These are phyloP conservation scores for Gentiana straminea DNA, from an alignment of 257 asterid genomes.

Conservation along the genomic window DNA sequence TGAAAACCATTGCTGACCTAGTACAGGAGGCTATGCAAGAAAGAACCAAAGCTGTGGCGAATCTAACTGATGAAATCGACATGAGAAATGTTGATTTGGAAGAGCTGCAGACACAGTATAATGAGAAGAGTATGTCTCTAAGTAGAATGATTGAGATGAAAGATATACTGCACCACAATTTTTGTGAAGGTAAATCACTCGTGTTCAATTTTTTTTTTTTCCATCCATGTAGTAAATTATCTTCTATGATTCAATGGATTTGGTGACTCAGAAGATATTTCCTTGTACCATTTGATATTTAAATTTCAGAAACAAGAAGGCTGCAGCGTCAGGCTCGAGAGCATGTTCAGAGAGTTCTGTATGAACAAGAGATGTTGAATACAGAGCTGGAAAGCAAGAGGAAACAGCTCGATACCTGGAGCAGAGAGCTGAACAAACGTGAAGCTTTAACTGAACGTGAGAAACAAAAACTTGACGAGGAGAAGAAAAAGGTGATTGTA, in stretches of 20 bases:
- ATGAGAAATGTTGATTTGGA: slow-evolving; percentile 57
- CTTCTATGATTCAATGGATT: too few relatives aligned
- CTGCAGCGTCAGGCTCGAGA: slow-evolving; percentile 67
- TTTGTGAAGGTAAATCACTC: slow-evolving; percentile 53
- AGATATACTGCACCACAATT: slow-evolving; percentile 62
- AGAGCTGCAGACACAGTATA: slow-evolving; percentile 44
- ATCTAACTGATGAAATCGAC: slow-evolving; percentile 58
- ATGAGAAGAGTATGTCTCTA: slow-evolving; percentile 48
- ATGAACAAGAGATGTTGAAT: slow-evolving; percentile 65
- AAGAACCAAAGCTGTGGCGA: slow-evolving; percentile 38
- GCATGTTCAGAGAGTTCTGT: slow-evolving; percentile 50
- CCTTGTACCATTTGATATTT: neutral
- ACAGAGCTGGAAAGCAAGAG: slow-evolving; percentile 56
- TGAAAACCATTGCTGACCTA: slow-evolving; percentile 41
- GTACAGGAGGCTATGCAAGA: slow-evolving; percentile 34
- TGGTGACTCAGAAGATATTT: neutral
- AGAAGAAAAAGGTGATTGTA: slow-evolving; percentile 50
- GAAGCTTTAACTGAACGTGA: slow-evolving; percentile 74
- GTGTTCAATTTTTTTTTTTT: too few relatives aligned
- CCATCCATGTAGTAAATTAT: too few relatives aligned
- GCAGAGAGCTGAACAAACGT: slow-evolving; percentile 69
- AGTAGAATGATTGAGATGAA: slow-evolving; percentile 83
- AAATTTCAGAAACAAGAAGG: slow-evolving; percentile 55
- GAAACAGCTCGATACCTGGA: slow-evolving; percentile 58
- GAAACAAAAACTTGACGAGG: slow-evolving; percentile 77